Evolutionary conservation across 495 filamentous ascomycete species (phyloP).

Genomic region (Cercophora samala): DNA sequence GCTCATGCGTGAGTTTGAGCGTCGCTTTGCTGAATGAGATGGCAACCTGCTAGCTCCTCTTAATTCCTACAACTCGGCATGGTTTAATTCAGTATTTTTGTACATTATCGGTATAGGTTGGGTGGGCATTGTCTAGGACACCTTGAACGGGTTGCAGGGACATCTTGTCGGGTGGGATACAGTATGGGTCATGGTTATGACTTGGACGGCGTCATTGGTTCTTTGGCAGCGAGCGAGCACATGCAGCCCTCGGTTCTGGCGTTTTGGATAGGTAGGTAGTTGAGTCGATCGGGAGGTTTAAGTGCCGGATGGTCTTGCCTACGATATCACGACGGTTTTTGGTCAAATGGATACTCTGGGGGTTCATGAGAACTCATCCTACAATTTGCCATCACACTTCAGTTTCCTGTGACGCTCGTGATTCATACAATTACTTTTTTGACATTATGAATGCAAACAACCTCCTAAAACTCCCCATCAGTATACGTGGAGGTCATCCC

Average conservation of each 20-base stretch:
- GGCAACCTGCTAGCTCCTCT: neutral
- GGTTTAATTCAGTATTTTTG: neutral
- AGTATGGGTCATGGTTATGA: neutral
- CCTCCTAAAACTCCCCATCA: neutral
- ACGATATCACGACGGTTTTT: neutral
- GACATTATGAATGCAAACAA: neutral
- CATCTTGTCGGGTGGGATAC: neutral
- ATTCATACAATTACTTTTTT: neutral
- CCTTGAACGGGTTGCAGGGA: neutral
- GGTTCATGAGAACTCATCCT: neutral
- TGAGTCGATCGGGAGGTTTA: neutral
- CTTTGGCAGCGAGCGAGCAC: neutral
- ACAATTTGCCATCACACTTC: neutral
- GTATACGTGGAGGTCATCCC: neutral
- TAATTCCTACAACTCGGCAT: neutral
- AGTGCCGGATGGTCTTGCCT: neutral
- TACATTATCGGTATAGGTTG: neutral
- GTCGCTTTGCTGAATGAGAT: conserved; percentile 54
- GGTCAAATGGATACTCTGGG: neutral
- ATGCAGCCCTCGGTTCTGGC: neutral
- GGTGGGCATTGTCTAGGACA: neutral
- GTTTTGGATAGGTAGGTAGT: neutral
- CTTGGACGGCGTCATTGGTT: neutral
- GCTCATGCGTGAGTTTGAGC: conserved; percentile 74
- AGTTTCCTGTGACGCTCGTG: neutral